A percentile compares a stretch with the other conserved stretches of the same genome.
These are phyloP conservation scores for Piper betle DNA, from an alignment of 164 flowering plant species.

Conservation along the genomic window DNA sequence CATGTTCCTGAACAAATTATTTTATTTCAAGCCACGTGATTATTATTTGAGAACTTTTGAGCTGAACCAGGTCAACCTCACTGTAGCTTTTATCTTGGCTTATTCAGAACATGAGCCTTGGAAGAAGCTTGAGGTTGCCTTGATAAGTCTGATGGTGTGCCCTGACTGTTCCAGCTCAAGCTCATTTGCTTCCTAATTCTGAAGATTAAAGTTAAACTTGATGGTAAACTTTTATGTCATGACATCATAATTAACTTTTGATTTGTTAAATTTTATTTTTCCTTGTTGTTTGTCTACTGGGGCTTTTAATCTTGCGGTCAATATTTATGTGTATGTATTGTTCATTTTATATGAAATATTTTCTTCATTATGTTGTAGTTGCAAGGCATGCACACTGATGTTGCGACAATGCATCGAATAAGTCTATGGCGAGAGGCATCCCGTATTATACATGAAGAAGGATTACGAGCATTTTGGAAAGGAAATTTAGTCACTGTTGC, in stretches of 20 bases:
- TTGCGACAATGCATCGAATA: conserved; percentile 38
- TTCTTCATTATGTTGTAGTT: conserved; percentile 23
- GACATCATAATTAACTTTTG: neutral
- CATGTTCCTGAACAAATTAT: neutral
- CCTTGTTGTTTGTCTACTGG: neutral
- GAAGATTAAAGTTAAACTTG: neutral
- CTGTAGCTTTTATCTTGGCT: neutral
- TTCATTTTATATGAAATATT: neutral
- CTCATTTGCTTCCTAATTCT: neutral
- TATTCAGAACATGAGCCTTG: neutral
- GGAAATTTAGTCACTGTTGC: conserved; percentile 78
- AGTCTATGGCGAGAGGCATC: conserved; percentile 74
- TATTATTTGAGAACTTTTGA: neutral
- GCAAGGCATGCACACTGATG: conserved; percentile 85
- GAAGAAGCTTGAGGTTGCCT: neutral
- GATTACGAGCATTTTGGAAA: conserved; percentile 80
- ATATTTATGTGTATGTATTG: neutral
- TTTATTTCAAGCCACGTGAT: neutral
- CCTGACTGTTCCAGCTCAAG: neutral
- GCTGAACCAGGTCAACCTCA: neutral
- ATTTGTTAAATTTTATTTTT: neutral
- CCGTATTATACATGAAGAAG: conserved; percentile 61
- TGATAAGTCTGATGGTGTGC: neutral
- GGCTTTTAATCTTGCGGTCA: neutral
- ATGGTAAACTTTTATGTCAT: neutral